Base-by-base conservation (phyloP, 179 eudicot genomes). In the Kewa caespitosa region DNA sequence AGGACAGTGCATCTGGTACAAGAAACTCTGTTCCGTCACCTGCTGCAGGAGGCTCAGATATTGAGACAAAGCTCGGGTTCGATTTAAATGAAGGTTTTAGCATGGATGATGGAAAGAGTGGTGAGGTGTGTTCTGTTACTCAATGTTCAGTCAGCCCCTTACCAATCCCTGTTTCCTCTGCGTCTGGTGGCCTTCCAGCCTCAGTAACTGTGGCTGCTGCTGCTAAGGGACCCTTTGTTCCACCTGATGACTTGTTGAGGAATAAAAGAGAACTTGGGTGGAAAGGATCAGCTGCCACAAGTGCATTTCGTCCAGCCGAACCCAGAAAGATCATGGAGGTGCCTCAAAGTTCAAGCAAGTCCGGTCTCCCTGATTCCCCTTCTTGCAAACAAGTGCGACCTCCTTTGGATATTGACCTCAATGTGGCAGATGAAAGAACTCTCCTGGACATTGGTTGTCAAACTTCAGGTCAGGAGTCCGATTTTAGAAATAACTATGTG, bases 221-320 rank as follows among this genome's bases (percentile, higher is more conserved):
- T 80, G 97, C 97, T 2, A 91, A 89, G 79, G 93, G 97, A 41
- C 85, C 93, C n/a, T 92, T 90, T 85, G 81, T 84, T 62, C 94
- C 94, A 74, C 94, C 92, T 0, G 91, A 89, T 12, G 91, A 94
- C 72, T 70, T 91, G 23, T 76, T 89, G 78, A 88, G 84, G 84
- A 89, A 80, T 76, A 94, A 88, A 81, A 81, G 83, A 31, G 97
- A 89, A 75, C 86, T 87, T 73, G 92, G 97, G 27, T 94, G 98
- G 97, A 94, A 89, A 73, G 98, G 98, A 66, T 94, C 98, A 69
- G 98, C 98, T 57, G 93, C 97, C 11, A 94, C 98, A 15, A 94
- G 98, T 79, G 98, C 98, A 46, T 94, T 94, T 83, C 93, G 97
- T 38, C 98, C 98, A 13, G 97, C 97, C 34, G 98, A 92, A 52